phyloP scores from a whole-genome alignment of 192 early-diverging fungal genomes.

The Phlyctochytrium planicorne region DNA sequence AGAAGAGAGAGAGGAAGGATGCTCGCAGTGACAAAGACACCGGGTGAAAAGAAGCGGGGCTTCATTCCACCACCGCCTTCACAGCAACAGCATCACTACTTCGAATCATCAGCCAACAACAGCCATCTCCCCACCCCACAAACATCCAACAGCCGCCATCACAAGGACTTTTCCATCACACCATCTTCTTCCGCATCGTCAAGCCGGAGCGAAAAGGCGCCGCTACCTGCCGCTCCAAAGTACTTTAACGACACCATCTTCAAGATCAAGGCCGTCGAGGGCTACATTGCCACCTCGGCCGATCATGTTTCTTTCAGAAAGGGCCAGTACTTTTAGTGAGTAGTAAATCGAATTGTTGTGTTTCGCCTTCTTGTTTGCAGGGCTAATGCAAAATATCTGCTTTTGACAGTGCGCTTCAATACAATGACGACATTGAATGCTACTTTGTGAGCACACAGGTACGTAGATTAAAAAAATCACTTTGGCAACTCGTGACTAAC shows the following conservation, averaged over 20 bases:
- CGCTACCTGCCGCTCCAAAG: neutral
- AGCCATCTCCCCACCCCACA: too few species aligned
- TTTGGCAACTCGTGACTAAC: neutral
- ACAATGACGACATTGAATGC: constrained; percentile 35
- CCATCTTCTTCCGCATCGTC: too few species aligned
- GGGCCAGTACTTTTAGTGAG: constrained; percentile 48
- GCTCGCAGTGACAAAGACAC: too few species aligned
- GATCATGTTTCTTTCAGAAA: constrained; percentile 46
- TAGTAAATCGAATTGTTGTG: neutral
- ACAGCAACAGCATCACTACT: too few species aligned
- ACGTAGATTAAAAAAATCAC: neutral
- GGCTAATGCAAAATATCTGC: neutral
- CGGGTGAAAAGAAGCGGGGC: too few species aligned
- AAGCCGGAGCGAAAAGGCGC: too few species aligned
- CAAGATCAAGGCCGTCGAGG: constrained; percentile 45
- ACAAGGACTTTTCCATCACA: too few species aligned
- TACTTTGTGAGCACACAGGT: constrained; percentile 52
- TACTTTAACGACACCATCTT: constrained; percentile 41
- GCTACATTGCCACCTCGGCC: constrained; percentile 43
- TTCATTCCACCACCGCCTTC: too few species aligned
- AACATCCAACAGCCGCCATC: too few species aligned
- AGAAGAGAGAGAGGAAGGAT: too few species aligned
- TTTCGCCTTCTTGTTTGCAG: too few species aligned
- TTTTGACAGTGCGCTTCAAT: constrained; percentile 31
- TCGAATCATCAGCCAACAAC: too few species aligned